Base-by-base conservation (phyloP, 2,329 filamentous ascomycete species). In the Spiromastix sp. region DNA sequence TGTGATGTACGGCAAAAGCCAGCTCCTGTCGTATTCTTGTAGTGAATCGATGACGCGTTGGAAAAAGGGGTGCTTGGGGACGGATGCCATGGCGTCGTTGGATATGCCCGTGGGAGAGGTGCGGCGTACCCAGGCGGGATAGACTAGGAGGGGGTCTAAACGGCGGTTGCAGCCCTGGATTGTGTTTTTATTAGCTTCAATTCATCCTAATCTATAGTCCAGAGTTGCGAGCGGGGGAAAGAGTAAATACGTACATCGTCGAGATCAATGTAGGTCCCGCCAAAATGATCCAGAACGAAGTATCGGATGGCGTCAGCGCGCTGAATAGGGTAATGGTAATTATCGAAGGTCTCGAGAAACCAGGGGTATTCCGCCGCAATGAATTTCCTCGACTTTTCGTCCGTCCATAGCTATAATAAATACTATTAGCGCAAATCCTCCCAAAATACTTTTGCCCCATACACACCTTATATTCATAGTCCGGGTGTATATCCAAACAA, bases 221-320 rank as follows among this genome's bases (percentile, higher is more conserved):
- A 7, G n/a, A 24, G n/a, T 24, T n/a, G n/a, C 21, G n/a, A 24
- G 21, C 21, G n/a, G 21, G 27, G 16, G 11, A n/a, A n/a, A 6
- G 16, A 12, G 7, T 11, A 29, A 8, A 36, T 22, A 54, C 71
- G 29, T 56, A 73, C 71, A 56, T 78, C 77, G 56, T 91, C 83
- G 31, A 89, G 62, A 51, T 91, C 83, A 46, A 89, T 77, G 57
- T 89, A 89, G 37, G 85, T 77, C 26, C 84, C 84, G 37, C 84
- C 84, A 52, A 75, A 87, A 57, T 84, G 74, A 35, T 77, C 70
- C 20, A 91, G 68, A 13, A 86, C 69, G 53, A 89, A 87, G 61
- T 89, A 89, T 33, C 83, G 73, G 48, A 89, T 81, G 4, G 81
- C 69, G 51, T 89, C 83, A 37, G 82, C 80, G 41, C 81, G 74